Base-by-base conservation (phyloP, 345 rosid species). In the Arabis alpina region DNA sequence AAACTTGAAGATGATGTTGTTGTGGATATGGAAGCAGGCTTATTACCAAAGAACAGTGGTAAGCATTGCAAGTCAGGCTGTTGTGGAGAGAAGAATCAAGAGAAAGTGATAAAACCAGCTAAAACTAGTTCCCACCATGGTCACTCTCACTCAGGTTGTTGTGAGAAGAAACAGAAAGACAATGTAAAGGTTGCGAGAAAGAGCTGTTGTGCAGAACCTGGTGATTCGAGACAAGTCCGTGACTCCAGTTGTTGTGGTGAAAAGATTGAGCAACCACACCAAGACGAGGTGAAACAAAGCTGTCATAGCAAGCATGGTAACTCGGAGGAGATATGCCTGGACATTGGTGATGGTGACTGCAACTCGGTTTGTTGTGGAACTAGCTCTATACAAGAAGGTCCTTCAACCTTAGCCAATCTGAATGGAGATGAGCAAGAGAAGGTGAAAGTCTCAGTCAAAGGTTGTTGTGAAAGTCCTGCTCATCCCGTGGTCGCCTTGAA, bases 131-230 rank as follows among this genome's bases (percentile, higher is more conserved):
- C 40, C 37, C 49, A 36, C 16, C 79, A 63, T 49, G 14, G 71
- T 51, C 65, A 74, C 67, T 52, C 70, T 59, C 74, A 59, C 74
- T 27, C 69, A 47, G 70, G 74, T 68, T 75, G 74, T 41, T 75
- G 74, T 62, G 70, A 54, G 23, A 62, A 68, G 74, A 75, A 54
- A 54, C 74, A 54, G 9, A 48, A 57, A 19, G 79, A 75, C 4
- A 19, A 8, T 28, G 74, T 37, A 36, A 45, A n/a, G 73, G 25
- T 36, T 36, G 50, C 42, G 62, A 52, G 3, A 34, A 36, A 74
- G 56, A 44, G 25, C 10, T 74, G 55, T 30, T 61, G 69, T 10
- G 37, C 27, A 41, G 25, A 54, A 40, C 49, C 71, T 56, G 43
- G 5, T 64, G 51, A 6, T 54, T 24, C 54, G 15, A 42, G 2